These are phyloP conservation scores for Acacia confusa DNA, from an alignment of 306 rosid species.

Conservation along the genomic window DNA sequence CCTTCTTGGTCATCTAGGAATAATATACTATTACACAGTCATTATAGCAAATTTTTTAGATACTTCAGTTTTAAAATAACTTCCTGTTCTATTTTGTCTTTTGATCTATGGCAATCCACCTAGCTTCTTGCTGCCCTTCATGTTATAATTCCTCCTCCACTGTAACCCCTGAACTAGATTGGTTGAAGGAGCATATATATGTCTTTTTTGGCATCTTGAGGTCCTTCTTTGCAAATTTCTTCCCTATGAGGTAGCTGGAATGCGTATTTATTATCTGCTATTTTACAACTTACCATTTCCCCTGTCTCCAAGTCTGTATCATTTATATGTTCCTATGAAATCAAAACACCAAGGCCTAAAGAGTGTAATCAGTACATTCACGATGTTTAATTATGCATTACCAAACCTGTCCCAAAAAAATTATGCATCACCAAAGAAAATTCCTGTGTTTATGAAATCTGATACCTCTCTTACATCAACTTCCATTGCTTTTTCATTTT, in stretches of 20 bases:
- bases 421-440: not conserved
- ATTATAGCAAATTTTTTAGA: not conserved
- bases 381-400: not conserved
- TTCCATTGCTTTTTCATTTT: conserved; percentile 6
- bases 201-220: not conserved
- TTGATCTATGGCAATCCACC: not conserved
- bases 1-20: not conserved
- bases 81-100: not conserved
- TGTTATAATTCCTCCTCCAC: not conserved
- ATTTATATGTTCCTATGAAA: not conserved
- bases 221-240: not conserved
- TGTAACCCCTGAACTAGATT: not conserved
- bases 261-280: not conserved
- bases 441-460: not conserved
- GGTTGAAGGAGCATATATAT: not conserved
- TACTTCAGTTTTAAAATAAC: not conserved
- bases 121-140: not conserved
- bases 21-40: not conserved
- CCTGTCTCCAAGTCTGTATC: not conserved
- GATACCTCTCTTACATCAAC: not conserved
- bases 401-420: too few relatives aligned
- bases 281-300: not conserved
- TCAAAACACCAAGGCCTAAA: not conserved
- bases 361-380: not conserved
- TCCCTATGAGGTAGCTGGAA: too few relatives aligned